Evolutionary conservation across 371 early-diverging fungal genomes (phyloP), one percentile per base, ranked within the genome.

Genomic region (Haplosporangium sp.): DNA sequence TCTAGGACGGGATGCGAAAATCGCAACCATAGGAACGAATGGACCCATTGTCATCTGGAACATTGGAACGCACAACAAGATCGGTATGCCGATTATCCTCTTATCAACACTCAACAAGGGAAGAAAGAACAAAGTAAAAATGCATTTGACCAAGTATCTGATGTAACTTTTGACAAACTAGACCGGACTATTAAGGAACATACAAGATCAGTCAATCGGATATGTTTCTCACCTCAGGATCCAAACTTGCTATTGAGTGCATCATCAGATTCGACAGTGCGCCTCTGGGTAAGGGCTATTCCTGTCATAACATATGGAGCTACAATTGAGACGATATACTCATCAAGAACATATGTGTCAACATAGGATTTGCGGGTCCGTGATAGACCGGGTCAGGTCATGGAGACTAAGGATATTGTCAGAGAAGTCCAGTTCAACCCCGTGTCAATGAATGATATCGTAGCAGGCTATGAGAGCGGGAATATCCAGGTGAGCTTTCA

Each of bases 401-500:
- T 94, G 80, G 91, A 94, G 55, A 91, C 94, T 41, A 94, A 92
- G 59, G 95, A 95, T 57, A 86, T 87, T 62, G 96, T 94, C 6
- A 85, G 96, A 12, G 96, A 96, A 75, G 92, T 94, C 1, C 94
- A 93, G 62, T 95, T 95, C 69, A 90, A 89, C 68, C 94, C 95
- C 1, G 62, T 85, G 0, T 79, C 80, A 29, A 61, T 80, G 36
- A 77, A 81, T 60, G 92, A 93, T 61, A 94, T 96, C 73, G 92
- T 89, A 6, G 95, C 96, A 18, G 95, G 91, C 0, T 95, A 94
- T 75, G 96, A 96, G 59, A 94, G 92, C 55, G 96, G 96, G 14
- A 90, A 86, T n/a, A 85, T 95, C 37, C 94, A 94, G 85, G 90
- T 87, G 83, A 58, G 53, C 11, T 0, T 8, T 41, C 16, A 0